Evolutionary conservation across 2,329 filamentous ascomycete genomes (phyloP).

Genomic region (Ophiostoma sp.): DNA sequence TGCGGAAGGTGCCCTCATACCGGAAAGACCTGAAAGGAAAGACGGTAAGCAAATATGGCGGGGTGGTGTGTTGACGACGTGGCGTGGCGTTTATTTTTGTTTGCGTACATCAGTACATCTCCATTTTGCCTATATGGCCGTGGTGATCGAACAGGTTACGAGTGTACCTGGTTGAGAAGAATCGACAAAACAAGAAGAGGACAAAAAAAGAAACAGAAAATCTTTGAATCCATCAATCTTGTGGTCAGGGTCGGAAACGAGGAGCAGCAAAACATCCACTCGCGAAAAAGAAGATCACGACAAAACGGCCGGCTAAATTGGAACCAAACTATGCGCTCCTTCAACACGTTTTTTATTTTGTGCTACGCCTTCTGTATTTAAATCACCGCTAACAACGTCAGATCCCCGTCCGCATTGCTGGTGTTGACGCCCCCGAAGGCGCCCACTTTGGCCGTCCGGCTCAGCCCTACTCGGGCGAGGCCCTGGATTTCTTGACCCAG

Average conservation of each 20-base stretch:
- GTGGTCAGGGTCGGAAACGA: neutral
- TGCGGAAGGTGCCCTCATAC: conserved; percentile 70
- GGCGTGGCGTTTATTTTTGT: neutral
- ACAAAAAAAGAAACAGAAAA: conserved; percentile 5
- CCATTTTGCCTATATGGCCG: neutral
- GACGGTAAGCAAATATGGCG: conserved; percentile 59
- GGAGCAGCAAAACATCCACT: neutral
- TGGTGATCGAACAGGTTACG: neutral
- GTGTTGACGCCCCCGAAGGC: conserved; percentile 88
- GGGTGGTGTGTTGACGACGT: neutral
- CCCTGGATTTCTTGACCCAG: conserved; percentile 73
- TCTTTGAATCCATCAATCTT: neutral
- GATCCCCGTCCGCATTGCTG: conserved; percentile 87
- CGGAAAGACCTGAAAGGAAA: conserved; percentile 70
- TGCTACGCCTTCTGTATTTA: too few relatives aligned
- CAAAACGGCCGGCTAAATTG: conserved; percentile 4
- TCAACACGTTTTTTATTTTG: neutral
- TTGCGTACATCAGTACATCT: neutral
- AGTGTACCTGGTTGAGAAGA: neutral
- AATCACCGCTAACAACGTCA: conserved; percentile 40
- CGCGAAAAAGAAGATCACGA: neutral
- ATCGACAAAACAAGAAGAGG: neutral
- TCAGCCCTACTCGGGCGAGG: conserved; percentile 81
- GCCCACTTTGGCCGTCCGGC: conserved; percentile 88
- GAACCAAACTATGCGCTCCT: neutral